phyloP scores from a whole-genome alignment of 1,284 basidiomycete species.

The Malassezia dermatis region DNA sequence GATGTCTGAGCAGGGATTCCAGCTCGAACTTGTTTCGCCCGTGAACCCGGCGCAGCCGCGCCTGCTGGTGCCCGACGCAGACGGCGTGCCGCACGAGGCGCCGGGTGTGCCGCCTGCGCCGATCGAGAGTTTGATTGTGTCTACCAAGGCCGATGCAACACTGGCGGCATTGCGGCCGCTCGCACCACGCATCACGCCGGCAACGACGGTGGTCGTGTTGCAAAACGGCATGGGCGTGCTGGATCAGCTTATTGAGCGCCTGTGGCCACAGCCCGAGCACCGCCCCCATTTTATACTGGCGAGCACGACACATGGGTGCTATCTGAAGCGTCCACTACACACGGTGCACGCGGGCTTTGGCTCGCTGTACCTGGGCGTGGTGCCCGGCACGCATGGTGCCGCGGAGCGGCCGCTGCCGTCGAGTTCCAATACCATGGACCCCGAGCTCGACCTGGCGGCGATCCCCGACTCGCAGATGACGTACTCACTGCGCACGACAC shows the following conservation, averaged over 20 bases:
- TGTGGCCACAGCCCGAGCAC: constrained; percentile 63
- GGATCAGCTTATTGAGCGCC: constrained; percentile 60
- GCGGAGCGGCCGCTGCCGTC: constrained; percentile 13
- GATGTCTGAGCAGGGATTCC: constrained; percentile 24
- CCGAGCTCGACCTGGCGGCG: constrained; percentile 21
- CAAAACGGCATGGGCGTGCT: constrained; percentile 87
- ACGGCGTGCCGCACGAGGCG: constrained; percentile 21
- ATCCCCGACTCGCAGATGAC: constrained; percentile 26
- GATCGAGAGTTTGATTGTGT: constrained; percentile 58
- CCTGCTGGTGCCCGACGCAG: constrained; percentile 17
- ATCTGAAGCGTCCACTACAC: constrained; percentile 52
- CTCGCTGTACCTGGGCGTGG: constrained; percentile 64
- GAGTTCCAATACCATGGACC: background rate
- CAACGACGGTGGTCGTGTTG: constrained; percentile 74
- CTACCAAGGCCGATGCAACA: constrained; percentile 67
- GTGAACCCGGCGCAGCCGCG: constrained; percentile 1
- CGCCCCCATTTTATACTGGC: constrained; percentile 80
- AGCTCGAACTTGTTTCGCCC: constrained; percentile 22
- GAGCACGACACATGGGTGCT: constrained; percentile 68
- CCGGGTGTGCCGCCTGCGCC: constrained; percentile 18
- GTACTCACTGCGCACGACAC: constrained; percentile 26
- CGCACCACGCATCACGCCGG: constrained; percentile 57
- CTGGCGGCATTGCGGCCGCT: constrained; percentile 57
- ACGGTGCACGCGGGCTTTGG: constrained; percentile 68
- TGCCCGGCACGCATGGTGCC: constrained; percentile 55